A percentile compares a stretch with the other conserved stretches of the same genome.
These are phyloP conservation scores for Collybia mongolica DNA, from an alignment of 768 basidiomycete species.

Conservation along the genomic window DNA sequence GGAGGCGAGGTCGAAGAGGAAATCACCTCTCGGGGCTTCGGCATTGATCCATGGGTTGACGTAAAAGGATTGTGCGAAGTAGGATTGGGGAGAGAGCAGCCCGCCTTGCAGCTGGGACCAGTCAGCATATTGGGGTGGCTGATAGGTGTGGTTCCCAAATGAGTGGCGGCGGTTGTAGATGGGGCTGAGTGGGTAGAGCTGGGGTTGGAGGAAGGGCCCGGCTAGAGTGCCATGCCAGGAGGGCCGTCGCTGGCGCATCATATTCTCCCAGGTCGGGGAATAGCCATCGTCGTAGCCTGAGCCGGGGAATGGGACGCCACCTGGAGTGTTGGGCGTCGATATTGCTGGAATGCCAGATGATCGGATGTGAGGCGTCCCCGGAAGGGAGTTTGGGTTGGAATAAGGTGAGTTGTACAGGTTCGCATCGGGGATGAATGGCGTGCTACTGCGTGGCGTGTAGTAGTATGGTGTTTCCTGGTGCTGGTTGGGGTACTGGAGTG, in stretches of 20 bases:
- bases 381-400: not conserved
- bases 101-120: too few species aligned
- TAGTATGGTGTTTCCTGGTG: constrained; percentile 1
- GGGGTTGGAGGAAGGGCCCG: not conserved
- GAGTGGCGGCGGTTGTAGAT: not conserved
- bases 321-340: not conserved
- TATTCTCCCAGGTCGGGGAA: not conserved
- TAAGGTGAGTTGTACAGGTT: not conserved
- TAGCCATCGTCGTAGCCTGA: not conserved
- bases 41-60: constrained; percentile 58
- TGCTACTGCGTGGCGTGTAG: not conserved
- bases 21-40: constrained; percentile 32
- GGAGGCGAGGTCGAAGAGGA: constrained; percentile 57
- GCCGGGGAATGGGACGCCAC: not conserved
- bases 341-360: not conserved
- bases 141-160: not conserved
- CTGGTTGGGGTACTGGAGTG: not conserved
- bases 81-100: too few species aligned
- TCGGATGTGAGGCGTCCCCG: not conserved
- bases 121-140: too few species aligned
- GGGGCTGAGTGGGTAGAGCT: not conserved
- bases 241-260: not conserved
- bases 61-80: constrained; percentile 12
- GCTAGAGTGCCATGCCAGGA: not conserved
- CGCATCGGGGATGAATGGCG: not conserved